Percentiles rank a stretch among this genome's conserved stretches.
Conservation (phyloP, 2,329 filamentous ascomycete species). For the Xylaria sp. region DNA sequence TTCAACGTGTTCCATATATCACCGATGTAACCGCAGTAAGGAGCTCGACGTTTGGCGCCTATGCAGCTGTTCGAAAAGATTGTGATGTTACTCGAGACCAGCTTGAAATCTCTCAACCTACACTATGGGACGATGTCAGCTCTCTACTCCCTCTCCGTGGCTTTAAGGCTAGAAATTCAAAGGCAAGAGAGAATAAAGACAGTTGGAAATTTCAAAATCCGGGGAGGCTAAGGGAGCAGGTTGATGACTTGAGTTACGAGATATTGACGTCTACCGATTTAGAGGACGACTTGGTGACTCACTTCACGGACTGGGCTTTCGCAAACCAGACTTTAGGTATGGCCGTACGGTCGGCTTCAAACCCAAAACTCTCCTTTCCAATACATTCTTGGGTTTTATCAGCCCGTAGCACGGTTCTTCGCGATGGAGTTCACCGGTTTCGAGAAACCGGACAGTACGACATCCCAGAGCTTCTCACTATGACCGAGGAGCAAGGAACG, state of each 20-base stretch:
- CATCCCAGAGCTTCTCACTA: slow-evolving; percentile 68
- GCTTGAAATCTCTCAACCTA: slow-evolving; percentile 72
- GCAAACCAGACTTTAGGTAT: slow-evolving; percentile 56
- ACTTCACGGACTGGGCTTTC: slow-evolving; percentile 56
- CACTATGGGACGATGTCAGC: slow-evolving; percentile 78
- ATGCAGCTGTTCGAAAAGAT: slow-evolving; percentile 86
- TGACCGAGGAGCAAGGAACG: slow-evolving; percentile 63
- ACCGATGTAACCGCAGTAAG: slow-evolving; percentile 85
- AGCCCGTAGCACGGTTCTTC: slow-evolving; percentile 76
- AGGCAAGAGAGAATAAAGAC: slow-evolving; percentile 52
- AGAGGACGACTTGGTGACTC: slow-evolving; percentile 68
- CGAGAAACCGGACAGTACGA: slow-evolving; percentile 64
- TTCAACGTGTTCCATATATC: slow-evolving; percentile 87
- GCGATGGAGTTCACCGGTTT: slow-evolving; percentile 68
- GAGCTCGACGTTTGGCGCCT: slow-evolving; percentile 89
- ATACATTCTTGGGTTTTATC: slow-evolving; percentile 84
- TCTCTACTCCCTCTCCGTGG: slow-evolving; percentile 74
- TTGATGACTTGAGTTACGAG: slow-evolving; percentile 61
- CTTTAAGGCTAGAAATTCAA: slow-evolving; percentile 60
- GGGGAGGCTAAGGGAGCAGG: slow-evolving; percentile 61
- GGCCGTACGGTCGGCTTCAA: slow-evolving; percentile 64
- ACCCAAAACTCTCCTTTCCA: slow-evolving; percentile 77
- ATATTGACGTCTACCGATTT: slow-evolving; percentile 72
- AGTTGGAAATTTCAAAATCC: slow-evolving; percentile 55
- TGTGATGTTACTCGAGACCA: slow-evolving; percentile 80